Conservation (phyloP, 257 asterid species). For the Rehmannia glutinosa region DNA sequence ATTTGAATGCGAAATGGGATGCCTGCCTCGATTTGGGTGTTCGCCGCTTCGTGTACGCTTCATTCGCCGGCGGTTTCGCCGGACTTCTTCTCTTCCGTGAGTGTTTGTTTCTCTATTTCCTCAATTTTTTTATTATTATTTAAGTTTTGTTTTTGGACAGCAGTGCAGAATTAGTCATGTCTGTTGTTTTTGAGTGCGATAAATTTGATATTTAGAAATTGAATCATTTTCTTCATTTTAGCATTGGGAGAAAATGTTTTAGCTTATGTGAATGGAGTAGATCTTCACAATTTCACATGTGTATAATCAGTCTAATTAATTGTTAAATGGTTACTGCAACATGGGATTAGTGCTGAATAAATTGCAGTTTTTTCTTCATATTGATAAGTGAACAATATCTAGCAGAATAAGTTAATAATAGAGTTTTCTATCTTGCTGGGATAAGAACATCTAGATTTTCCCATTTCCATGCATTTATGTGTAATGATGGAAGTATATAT, state of each 20-base stretch:
- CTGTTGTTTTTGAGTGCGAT: background rate
- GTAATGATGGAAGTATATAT: background rate
- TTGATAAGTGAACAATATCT: background rate
- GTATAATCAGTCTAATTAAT: too few relatives aligned
- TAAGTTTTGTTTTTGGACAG: too few relatives aligned
- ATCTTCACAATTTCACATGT: too few relatives aligned
- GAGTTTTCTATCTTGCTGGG: background rate
- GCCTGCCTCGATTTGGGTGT: slow-evolving; percentile 64
- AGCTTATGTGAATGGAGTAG: background rate
- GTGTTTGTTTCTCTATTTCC: background rate
- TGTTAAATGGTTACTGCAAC: background rate
- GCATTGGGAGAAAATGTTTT: too few relatives aligned
- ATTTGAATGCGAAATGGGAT: slow-evolving; percentile 79
- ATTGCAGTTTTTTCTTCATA: background rate
- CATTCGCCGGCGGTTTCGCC: slow-evolving; percentile 58
- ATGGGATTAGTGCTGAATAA: background rate
- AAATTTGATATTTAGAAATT: background rate
- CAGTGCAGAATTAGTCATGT: too few relatives aligned
- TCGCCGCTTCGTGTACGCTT: slow-evolving; percentile 63
- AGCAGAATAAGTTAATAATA: background rate
- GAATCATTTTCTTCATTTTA: background rate
- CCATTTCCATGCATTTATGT: background rate
- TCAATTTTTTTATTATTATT: background rate
- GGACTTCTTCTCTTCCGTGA: slow-evolving; percentile 77
- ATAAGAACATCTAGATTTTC: background rate